These are phyloP conservation scores for Domatiomyces catenatus DNA, from an alignment of 2,329 filamentous ascomycete genomes.

Conservation along the genomic window DNA sequence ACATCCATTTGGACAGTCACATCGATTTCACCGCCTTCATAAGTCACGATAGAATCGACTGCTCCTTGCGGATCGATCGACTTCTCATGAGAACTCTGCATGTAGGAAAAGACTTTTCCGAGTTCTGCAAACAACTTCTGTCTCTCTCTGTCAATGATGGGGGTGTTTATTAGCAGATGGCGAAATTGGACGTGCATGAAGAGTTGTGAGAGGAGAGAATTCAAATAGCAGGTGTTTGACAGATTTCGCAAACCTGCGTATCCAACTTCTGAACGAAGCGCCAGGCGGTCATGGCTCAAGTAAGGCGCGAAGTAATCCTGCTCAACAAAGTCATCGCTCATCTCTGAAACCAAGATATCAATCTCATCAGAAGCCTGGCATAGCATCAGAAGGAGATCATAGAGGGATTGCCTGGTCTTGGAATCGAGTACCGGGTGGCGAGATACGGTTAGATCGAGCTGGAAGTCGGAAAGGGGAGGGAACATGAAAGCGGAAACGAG, in stretches of 20 bases:
- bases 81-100: conserved; percentile 69
- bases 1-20: conserved; percentile 92
- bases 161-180: conserved; percentile 54
- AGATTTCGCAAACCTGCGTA: conserved; percentile 86
- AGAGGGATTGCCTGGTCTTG: conserved; percentile 43
- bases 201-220: conserved; percentile 82
- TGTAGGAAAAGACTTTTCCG: conserved; percentile 63
- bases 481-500: conserved; percentile 54
- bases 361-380: conserved; percentile 38
- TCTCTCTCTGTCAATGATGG: conserved; percentile 39
- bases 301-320: conserved; percentile 10
- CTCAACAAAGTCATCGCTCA: conserved; percentile 11
- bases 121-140: conserved; percentile 62
- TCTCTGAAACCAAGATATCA: conserved; percentile 11
- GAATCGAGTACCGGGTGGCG: conserved; percentile 35
- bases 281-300: conserved; percentile 11
- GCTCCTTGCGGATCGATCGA: conserved; percentile 58
- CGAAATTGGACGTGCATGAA: conserved; percentile 92
- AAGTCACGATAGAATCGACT: conserved; percentile 62
- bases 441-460: conserved; percentile 12
- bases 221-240: conserved; percentile 93
- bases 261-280: conserved; percentile 56
- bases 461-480: conserved; percentile 35
- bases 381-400: conserved; percentile 44
- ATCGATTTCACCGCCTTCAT: conserved; percentile 70